Conservation (phyloP, 1,139 yeast genomes). For the Yamadazyma sp. region DNA sequence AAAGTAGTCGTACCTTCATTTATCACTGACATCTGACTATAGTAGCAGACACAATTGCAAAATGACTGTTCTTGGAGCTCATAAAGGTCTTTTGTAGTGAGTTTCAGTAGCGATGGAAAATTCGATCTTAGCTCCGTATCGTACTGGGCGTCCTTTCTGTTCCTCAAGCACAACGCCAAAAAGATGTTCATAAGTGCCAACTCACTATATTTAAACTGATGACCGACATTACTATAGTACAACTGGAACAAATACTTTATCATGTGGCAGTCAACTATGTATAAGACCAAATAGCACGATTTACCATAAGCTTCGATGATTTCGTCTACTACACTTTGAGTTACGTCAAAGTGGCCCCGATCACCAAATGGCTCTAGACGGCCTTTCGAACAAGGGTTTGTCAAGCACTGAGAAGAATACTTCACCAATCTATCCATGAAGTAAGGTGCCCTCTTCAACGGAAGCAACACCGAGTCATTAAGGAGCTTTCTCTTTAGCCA, state of each 20-base stretch:
- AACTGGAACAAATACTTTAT: slow-evolving; percentile 22
- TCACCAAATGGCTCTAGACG: slow-evolving; percentile 18
- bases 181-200: slow-evolving; percentile 29
- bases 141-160: slow-evolving; percentile 18
- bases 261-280: slow-evolving; percentile 15
- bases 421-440: slow-evolving; percentile 24
- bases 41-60: slow-evolving; percentile 45
- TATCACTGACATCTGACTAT: slow-evolving; percentile 44
- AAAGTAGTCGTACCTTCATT: slow-evolving; percentile 53
- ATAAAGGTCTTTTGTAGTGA: slow-evolving; percentile 13
- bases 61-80: slow-evolving; percentile 26
- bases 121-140: slow-evolving; percentile 4
- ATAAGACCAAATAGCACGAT: slow-evolving; percentile 14
- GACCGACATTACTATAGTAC: slow-evolving; percentile 19
- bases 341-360: slow-evolving; percentile 30
- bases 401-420: slow-evolving; percentile 26
- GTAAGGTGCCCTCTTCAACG: slow-evolving; percentile 33
- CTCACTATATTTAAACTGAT: slow-evolving; percentile 27
- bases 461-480: slow-evolving; percentile 24
- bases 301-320: slow-evolving; percentile 24
- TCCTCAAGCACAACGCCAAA: slow-evolving; percentile 27
- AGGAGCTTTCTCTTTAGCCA: slow-evolving; percentile 33
- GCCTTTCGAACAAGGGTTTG: slow-evolving; percentile 31
- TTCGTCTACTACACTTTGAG: slow-evolving; percentile 23
- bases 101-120: slow-evolving; percentile 8